Evolutionary conservation across 345 rosid genomes (phyloP).

Genomic region (Gossypium rotundifolium): DNA sequence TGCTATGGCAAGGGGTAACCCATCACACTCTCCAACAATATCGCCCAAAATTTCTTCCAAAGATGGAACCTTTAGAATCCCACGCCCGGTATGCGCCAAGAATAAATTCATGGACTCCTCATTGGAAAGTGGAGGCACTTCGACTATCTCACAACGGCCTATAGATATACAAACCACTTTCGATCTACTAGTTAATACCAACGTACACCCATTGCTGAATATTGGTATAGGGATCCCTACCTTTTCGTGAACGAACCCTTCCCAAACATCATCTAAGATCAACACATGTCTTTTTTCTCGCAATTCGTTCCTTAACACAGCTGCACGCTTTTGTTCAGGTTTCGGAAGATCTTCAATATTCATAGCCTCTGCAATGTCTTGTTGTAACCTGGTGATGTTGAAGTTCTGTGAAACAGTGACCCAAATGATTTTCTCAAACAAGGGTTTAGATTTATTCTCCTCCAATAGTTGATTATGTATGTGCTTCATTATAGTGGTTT

Average conservation of each 20-base stretch:
- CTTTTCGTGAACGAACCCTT: not conserved
- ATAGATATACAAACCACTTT: not conserved
- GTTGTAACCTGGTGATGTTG: not conserved
- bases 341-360: not conserved
- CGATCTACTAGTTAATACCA: constrained; percentile 5
- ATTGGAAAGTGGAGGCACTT: not conserved
- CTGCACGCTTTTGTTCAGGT: not conserved
- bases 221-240: constrained; percentile 12
- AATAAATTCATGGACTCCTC: not conserved
- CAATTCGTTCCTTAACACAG: not conserved
- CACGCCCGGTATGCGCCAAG: not conserved
- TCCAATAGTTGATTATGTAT: not conserved
- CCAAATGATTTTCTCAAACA: not conserved
- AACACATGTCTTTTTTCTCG: not conserved
- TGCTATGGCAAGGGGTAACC: constrained; percentile 17
- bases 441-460: not conserved
- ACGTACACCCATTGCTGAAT: constrained; percentile 1
- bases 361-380: not conserved
- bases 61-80: not conserved
- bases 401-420: not conserved
- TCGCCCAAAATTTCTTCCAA: not conserved
- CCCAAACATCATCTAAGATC: constrained; percentile 12
- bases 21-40: constrained; percentile 10
- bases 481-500: not conserved
- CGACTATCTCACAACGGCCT: not conserved